Evolutionary conservation across 352 stramenopile species (phyloP).

Genomic region (Paralagenidium karlingii): DNA sequence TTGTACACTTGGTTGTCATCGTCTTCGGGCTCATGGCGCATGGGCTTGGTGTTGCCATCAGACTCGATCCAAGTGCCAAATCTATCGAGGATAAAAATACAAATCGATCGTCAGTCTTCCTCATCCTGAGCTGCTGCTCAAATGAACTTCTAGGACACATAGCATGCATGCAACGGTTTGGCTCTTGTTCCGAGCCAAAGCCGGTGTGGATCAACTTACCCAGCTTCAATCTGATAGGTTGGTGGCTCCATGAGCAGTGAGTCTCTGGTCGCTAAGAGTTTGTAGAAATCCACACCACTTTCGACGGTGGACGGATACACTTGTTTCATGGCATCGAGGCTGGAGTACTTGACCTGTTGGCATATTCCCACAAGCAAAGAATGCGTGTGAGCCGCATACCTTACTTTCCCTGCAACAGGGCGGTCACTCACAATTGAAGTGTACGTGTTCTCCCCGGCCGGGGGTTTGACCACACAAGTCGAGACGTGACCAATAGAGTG

Average conservation of each 20-base stretch:
- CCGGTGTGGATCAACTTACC: slow-evolving; percentile 16
- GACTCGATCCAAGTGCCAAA: slow-evolving; percentile 79
- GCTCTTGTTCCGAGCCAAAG: too few relatives aligned
- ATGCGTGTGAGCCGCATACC: too few relatives aligned
- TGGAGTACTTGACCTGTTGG: slow-evolving; percentile 68
- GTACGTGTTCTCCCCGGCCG: slow-evolving; percentile 61
- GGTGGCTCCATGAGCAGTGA: slow-evolving; percentile 64
- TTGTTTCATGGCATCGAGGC: slow-evolving; percentile 51
- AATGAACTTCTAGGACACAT: too few relatives aligned
- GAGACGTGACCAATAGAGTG: slow-evolving; percentile 70
- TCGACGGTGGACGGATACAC: slow-evolving; percentile 58
- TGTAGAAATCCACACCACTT: slow-evolving; percentile 59
- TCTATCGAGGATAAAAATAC: slow-evolving; percentile 5
- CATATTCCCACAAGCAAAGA: too few relatives aligned
- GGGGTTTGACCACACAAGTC: slow-evolving; percentile 66
- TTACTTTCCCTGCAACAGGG: not conserved
- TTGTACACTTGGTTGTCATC: slow-evolving; percentile 60
- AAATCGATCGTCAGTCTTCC: too few relatives aligned
- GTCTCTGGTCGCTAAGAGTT: slow-evolving; percentile 56
- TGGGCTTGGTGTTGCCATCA: slow-evolving; percentile 64
- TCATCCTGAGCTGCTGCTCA: too few relatives aligned
- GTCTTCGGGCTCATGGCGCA: slow-evolving; percentile 54
- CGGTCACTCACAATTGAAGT: slow-evolving; percentile 63
- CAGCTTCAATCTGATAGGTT: slow-evolving; percentile 75
- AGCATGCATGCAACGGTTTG: too few relatives aligned